Conservation (phyloP, 768 basidiomycete species). For the Termitomyces sp. region DNA sequence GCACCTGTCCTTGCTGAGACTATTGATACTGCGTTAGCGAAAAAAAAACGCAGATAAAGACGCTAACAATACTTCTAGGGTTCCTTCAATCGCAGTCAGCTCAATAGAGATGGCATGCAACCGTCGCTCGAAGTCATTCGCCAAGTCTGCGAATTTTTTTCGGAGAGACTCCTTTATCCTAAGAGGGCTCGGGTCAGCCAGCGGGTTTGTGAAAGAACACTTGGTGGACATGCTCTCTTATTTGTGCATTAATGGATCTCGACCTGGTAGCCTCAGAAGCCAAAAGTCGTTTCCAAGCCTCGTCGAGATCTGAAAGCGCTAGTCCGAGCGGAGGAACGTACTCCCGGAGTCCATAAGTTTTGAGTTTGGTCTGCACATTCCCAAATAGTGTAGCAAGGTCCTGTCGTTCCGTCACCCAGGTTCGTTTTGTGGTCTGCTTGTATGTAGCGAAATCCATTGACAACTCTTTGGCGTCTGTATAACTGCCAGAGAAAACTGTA, state of each 20-base stretch:
- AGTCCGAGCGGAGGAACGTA: slow-evolving; percentile 78
- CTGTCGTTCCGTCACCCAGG: slow-evolving; percentile 87
- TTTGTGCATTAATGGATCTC: slow-evolving; percentile 81
- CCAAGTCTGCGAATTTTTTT: slow-evolving; percentile 71
- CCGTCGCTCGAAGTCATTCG: slow-evolving; percentile 70
- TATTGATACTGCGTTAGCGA: slow-evolving; percentile 20
- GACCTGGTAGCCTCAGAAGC: slow-evolving; percentile 73
- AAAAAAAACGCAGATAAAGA: background rate
- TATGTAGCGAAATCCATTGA: slow-evolving; percentile 70
- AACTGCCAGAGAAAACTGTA: slow-evolving; percentile 64
- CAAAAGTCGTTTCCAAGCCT: slow-evolving; percentile 70
- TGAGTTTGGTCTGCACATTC: slow-evolving; percentile 91
- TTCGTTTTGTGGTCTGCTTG: slow-evolving; percentile 81
- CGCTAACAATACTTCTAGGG: slow-evolving; percentile 54
- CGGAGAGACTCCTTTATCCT: slow-evolving; percentile 83
- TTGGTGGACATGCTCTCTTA: slow-evolving; percentile 62
- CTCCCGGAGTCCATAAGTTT: slow-evolving; percentile 81
- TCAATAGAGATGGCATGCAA: slow-evolving; percentile 64
- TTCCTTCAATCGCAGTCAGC: slow-evolving; percentile 70
- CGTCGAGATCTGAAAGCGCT: slow-evolving; percentile 67
- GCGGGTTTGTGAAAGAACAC: background rate
- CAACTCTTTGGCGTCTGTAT: slow-evolving; percentile 75
- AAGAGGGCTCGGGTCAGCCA: background rate
- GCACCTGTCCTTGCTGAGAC: slow-evolving; percentile 71
- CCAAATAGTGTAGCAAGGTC: slow-evolving; percentile 85